These are phyloP conservation scores for Pugionium cornutum DNA, from an alignment of 345 rosid species.

Conservation along the genomic window DNA sequence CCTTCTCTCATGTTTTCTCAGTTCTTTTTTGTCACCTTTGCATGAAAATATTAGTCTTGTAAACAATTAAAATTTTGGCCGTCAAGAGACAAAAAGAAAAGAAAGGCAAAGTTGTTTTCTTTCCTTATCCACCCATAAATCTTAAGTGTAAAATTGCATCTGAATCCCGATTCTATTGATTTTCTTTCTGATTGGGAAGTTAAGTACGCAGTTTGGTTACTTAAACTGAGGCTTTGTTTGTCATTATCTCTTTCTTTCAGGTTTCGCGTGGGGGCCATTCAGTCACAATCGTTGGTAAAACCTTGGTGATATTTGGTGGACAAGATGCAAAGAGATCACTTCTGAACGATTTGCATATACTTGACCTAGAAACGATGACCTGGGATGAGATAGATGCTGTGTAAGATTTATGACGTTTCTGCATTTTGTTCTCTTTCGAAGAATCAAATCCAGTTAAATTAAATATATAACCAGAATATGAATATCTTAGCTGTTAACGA, in stretches of 20 bases:
- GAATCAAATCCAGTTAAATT: constrained; percentile 20
- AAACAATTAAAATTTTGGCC: neutral
- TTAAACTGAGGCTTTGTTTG: constrained; percentile 11
- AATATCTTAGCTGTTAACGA: neutral
- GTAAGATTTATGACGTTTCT: constrained; percentile 53
- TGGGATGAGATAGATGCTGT: constrained; percentile 97
- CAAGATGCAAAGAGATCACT: constrained; percentile 91
- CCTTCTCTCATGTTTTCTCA: constrained; percentile 25
- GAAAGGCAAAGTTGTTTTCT: neutral
- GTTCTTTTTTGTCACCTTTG: constrained; percentile 16
- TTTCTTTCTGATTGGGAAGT: constrained; percentile 13
- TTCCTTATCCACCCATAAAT: constrained; percentile 10
- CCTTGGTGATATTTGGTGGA: constrained; percentile 94
- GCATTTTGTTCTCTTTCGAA: constrained; percentile 2
- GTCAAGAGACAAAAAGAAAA: neutral
- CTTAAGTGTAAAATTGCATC: constrained; percentile 17
- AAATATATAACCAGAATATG: constrained; percentile 15
- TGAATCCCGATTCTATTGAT: neutral
- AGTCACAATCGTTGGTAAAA: constrained; percentile 80
- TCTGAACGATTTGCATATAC: constrained; percentile 90
- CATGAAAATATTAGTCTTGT: constrained; percentile 25
- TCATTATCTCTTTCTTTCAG: constrained; percentile 49
- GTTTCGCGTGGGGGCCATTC: constrained; percentile 98
- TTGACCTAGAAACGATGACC: constrained; percentile 96
- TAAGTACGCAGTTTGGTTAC: constrained; percentile 12